Evolutionary conservation across 2,329 filamentous ascomycete species (phyloP), one percentile per base, ranked within the genome.

Genomic region (Aspergillus sp.): DNA sequence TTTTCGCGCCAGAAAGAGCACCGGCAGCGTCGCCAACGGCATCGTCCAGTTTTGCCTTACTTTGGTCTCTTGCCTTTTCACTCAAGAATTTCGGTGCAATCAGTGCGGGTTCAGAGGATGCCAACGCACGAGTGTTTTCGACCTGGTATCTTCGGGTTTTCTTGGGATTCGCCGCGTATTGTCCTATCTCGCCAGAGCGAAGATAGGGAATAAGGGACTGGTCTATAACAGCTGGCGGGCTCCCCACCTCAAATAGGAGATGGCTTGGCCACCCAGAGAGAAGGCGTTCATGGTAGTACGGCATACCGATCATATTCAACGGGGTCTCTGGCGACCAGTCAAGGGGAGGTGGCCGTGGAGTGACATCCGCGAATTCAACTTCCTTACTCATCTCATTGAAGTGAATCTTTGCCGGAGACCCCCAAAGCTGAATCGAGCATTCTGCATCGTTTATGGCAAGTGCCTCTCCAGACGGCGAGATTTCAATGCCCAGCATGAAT

Each of bases 11-110:
- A n/a, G 85, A 84, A 58, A 93, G 74, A 0, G 85, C 81, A 57
- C 89, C 86, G 41, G 82, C 78, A 2, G 87, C 78, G 56, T 92
- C 90, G 58, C 68, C 77, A 63, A 69, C 72, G 60, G 66, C 75
- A 59, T 65, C 64, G 30, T 75, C 73, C 18, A 74, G 65, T 64
- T 68, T 66, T 62, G 75, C 66, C 65, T 74, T 74, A 68, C 78
- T 69, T 64, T 74, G 59, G 59, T 93, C 89, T 64, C 90, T 85
- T 5, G 91, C 89, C 74, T 96, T 96, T 71, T 99, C 93, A 71
- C 95, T 98, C 54, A 99, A 76, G 69, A 99, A 98, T 66, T 93
- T 97, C 3, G 95, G 95, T 1, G 91, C 88, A 65, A 84, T 87
- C 64, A 86, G 64, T 67, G 88, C 82, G 43, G 85, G 83, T 41